Base-by-base conservation (phyloP, 163 green algal genomes). In the Chlamydomonas reinhardtii region DNA sequence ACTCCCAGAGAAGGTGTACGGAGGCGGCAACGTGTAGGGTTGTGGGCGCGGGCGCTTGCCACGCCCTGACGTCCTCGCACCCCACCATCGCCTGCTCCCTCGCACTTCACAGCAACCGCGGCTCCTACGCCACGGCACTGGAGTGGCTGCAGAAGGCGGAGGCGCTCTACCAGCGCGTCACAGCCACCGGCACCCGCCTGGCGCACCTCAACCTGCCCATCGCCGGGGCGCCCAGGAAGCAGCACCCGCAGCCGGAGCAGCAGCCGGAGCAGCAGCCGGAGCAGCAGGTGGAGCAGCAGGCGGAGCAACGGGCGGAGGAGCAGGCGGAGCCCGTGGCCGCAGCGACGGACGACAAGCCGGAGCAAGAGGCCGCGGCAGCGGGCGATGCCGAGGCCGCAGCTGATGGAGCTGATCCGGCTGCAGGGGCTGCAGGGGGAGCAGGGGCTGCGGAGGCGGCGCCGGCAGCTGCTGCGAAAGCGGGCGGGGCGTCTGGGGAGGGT, bases 81-180 rank as follows among this genome's bases (percentile, higher is more conserved):
- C n/a, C n/a, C n/a, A n/a, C n/a, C n/a, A n/a, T n/a, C n/a, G n/a
- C n/a, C n/a, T n/a, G n/a, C n/a, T n/a, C n/a, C n/a, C n/a, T n/a
- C n/a, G n/a, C n/a, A n/a, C n/a, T n/a, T n/a, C 48, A 14, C 48
- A 56, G 48, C 48, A 56, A 56, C 48, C 48, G 48, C 48, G 48
- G 48, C 48, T 56, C 48, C 9, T 14, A 56, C 48, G 48, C 48
- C 72, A 76, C 39, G 20, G 83, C 91, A 0, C 62, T 92, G n/a
- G 0, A 56, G 22, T 88, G 86, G 75, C 86, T 95, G 14, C 22
- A 88, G 22, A 77, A 73, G 5, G 90, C 90, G 12, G 82, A 90
- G 74, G 29, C 48, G 14, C 39, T 92, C 52, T 92, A 91, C 72
- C 82, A 73, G 37, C 22, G 37, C 2, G 43, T 75, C 37, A 81